phyloP scores from a whole-genome alignment of 2,329 filamentous ascomycete genomes.

The Paradendryphiella salina region DNA sequence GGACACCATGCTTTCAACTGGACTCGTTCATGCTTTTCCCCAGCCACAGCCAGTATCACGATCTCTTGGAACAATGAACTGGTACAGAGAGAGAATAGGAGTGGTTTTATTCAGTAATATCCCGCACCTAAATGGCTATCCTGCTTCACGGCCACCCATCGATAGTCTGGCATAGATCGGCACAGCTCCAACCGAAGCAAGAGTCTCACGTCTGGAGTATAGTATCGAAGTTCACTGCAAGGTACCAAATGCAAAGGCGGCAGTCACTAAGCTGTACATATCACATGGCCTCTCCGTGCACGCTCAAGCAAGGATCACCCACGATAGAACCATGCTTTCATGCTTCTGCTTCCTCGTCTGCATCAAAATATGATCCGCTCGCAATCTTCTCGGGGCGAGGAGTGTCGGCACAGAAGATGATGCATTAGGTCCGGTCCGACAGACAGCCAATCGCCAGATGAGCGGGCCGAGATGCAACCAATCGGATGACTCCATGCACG shows the following conservation, averaged over 20 bases:
- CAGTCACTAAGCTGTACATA: background rate
- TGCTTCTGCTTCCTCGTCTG: background rate
- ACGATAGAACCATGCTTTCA: background rate
- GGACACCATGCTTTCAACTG: too few species aligned
- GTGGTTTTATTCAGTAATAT: too few species aligned
- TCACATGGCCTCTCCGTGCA: background rate
- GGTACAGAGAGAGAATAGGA: too few species aligned
- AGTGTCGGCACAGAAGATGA: background rate
- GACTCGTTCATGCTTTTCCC: too few species aligned
- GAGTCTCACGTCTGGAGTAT: too few species aligned
- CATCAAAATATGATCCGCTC: background rate
- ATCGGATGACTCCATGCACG: constrained; percentile 1
- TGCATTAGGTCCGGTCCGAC: constrained; percentile 19
- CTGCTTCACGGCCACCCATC: too few species aligned
- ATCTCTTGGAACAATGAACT: too few species aligned
- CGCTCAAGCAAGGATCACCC: background rate
- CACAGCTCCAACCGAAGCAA: too few species aligned
- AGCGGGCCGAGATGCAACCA: constrained; percentile 24
- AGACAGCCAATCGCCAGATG: constrained; percentile 11
- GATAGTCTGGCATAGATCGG: too few species aligned
- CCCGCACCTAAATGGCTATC: too few species aligned
- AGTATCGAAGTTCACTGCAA: too few species aligned
- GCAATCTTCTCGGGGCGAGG: background rate
- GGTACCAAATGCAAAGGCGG: background rate
- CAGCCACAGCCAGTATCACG: too few species aligned